Evolutionary conservation across 2,329 filamentous ascomycete genomes (phyloP), one percentile per base, ranked within the genome.

Genomic region (Chrysosporium queenslandicum): DNA sequence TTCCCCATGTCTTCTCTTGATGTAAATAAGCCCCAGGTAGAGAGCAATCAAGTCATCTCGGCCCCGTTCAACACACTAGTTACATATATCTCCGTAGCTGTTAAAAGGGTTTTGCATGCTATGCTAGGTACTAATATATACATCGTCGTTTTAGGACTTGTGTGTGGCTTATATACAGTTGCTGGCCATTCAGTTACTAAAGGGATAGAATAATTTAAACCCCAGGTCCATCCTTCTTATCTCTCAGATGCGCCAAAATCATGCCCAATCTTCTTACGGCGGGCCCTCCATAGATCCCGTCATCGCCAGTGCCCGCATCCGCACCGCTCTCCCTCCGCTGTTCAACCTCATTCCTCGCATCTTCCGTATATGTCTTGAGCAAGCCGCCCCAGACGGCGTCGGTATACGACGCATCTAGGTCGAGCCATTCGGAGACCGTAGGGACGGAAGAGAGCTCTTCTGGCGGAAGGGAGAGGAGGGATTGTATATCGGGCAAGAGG

Each of bases 251-350:
- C 21, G 43, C 52, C 54, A 58, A 45, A 11, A 58, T 47, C 54
- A 58, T 54, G 42, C 52, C 36, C 42, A 58, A 21, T 46, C 58
- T 57, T 23, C 49, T 54, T 45, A 59, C 58, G 3, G 57, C 57
- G 4, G 57, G 57, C 16, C 57, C 57, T 7, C 53, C 54, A 8
- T 52, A 53, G 14, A 52, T 20, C 12, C n/a, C 53, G 14, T 14
- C 37, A 40, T 32, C 23, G 25, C 37, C 29, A 12, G 9, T 27
- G 25, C 39, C 40, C 25, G 25, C 23, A 9, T 30, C 27, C 9
- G 25, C 29, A 30, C 53, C 41, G 12, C 3, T 37, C 27, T 54
- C 34, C 42, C n/a, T 42, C 36, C 32, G 37, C 52, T 47, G 45
- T 32, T 54, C 46, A 21, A 59, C 53, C 46, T 59, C 56, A 51